phyloP scores from a whole-genome alignment of 164 flowering plant species.

The Euptelea pleiosperma region DNA sequence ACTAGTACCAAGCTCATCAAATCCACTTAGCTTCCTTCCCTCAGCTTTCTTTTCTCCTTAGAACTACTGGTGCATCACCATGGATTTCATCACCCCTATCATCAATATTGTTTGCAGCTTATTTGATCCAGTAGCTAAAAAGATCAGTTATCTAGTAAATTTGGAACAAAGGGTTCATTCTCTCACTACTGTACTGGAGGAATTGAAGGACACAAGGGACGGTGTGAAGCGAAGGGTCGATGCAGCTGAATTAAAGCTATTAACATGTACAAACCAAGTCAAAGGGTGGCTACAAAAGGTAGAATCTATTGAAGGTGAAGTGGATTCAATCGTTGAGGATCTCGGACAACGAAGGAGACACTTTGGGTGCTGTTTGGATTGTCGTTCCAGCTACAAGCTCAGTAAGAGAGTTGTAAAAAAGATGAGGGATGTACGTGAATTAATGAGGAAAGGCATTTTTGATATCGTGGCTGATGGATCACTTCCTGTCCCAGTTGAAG shows the following conservation, averaged over 20 bases:
- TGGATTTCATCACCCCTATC: not conserved
- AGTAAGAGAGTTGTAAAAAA: constrained; percentile 11
- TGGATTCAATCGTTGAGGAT: not conserved
- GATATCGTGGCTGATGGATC: not conserved
- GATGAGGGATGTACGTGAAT: not conserved
- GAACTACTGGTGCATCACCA: too few relatives aligned
- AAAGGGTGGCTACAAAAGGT: constrained; percentile 2
- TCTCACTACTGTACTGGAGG: not conserved
- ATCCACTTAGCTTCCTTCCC: too few relatives aligned
- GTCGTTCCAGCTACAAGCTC: constrained; percentile 13
- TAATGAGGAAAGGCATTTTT: not conserved
- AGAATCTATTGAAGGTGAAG: not conserved
- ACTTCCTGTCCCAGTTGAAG: not conserved
- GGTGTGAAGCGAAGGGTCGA: constrained; percentile 2
- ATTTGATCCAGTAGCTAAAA: not conserved
- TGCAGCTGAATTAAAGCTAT: not conserved
- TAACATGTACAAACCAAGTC: constrained; percentile 2
- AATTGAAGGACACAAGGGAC: not conserved
- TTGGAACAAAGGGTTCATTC: not conserved
- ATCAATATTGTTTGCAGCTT: not conserved
- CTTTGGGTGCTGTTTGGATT: constrained; percentile 4
- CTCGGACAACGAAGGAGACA: not conserved
- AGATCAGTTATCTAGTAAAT: not conserved
- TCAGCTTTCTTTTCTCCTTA: too few relatives aligned
- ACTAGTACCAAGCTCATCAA: too few relatives aligned